Base-by-base conservation (phyloP, 2,329 filamentous ascomycete genomes). In the Beauveria sp. region DNA sequence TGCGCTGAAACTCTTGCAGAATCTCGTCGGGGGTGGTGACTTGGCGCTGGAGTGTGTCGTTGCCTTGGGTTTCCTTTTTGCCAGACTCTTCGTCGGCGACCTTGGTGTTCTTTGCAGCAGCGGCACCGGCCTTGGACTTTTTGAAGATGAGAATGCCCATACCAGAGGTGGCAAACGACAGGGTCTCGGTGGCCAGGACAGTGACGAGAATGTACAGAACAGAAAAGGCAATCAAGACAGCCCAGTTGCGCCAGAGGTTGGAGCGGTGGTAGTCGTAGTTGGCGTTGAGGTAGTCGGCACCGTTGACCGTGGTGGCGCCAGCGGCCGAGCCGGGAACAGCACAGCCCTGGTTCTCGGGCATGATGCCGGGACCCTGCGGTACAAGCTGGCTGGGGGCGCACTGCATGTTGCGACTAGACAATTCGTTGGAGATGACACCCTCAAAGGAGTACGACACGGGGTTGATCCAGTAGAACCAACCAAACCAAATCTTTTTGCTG, bases 171-270 rank as follows among this genome's bases (percentile, higher is more conserved):
- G 80, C 78, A 68, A 90, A 89, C 18, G 80, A 81, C 66, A 93
- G 80, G 1, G 81, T 67, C 69, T 93, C 89, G 0, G 85, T 85
- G 1, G 86, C 87, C 51, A 87, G 65, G 16, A 87, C 79, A 0
- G 89, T 93, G 50, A 93, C 73, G 3, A 86, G 63, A n/a, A 93
- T 81, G 69, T 93, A 93, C 1, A 91, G 79, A 0, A 88, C 81
- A 0, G 83, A 81, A 65, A 89, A 93, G 1, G 87, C 89, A 62
- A 92, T 83, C 10, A 92, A 73, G 1, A 91, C 85, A 24, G 86
- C 89, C 67, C 88, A 90, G 71, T 92, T 91, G 7, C 89, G 83
- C 86, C 86, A 89, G 40, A 85, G 72, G 66, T 89, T 79, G 3
- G 73, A 73, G 26, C 79, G 74, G 43, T 73, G 74, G 70, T 87